These are phyloP conservation scores for Candida quercuum DNA, from an alignment of 805 yeast species.

Conservation along the genomic window DNA sequence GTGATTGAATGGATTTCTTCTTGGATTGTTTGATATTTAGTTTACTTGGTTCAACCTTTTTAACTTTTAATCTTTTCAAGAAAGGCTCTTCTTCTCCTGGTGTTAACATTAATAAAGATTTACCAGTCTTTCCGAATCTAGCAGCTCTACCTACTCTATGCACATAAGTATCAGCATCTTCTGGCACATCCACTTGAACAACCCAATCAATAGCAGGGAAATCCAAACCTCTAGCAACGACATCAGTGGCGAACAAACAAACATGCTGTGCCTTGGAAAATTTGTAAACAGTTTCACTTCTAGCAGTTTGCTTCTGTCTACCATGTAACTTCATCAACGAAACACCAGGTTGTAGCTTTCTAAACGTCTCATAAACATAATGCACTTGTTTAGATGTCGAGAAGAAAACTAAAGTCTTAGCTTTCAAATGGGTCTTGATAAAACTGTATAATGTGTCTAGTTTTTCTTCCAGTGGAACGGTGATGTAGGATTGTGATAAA, in stretches of 20 bases:
- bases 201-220: constrained; percentile 93
- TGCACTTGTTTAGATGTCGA: constrained; percentile 55
- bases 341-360: constrained; percentile 34
- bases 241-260: constrained; percentile 90
- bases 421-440: constrained; percentile 66
- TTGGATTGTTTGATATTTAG: constrained; percentile 72
- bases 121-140: constrained; percentile 85
- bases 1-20: constrained; percentile 68
- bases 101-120: constrained; percentile 74
- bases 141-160: constrained; percentile 98
- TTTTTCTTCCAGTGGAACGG: constrained; percentile 71
- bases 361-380: constrained; percentile 27
- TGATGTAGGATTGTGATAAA: constrained; percentile 77
- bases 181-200: constrained; percentile 89
- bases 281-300: constrained; percentile 72
- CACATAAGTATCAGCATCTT: constrained; percentile 84
- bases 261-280: constrained; percentile 42
- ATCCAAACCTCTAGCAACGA: constrained; percentile 96
- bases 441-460: constrained; percentile 72
- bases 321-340: constrained; percentile 74
- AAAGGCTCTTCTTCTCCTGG: constrained; percentile 82
- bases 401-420: constrained; percentile 81
- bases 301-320: constrained; percentile 71
- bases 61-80: constrained; percentile 52
- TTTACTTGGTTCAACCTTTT: constrained; percentile 64